These are phyloP conservation scores for Rubia peregrina DNA, from an alignment of 305 asterid genomes.

Conservation along the genomic window DNA sequence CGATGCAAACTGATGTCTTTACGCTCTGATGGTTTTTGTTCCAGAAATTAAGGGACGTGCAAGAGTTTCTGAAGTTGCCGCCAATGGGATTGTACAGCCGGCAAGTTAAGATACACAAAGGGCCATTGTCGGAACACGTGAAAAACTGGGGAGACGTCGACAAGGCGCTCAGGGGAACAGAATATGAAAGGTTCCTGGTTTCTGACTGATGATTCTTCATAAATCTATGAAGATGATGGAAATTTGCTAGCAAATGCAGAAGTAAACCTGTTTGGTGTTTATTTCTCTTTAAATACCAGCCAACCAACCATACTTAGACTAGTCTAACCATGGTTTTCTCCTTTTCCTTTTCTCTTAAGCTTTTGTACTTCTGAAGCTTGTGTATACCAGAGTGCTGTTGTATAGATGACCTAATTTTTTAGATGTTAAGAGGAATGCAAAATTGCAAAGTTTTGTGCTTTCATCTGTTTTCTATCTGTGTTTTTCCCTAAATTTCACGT, in stretches of 20 bases:
- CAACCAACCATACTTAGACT: constrained; percentile 8
- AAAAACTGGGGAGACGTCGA: constrained; percentile 68
- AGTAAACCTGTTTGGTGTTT: constrained; percentile 17
- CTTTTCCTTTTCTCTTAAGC: background rate
- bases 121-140: constrained; percentile 52
- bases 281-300: constrained; percentile 16
- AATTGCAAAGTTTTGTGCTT: background rate
- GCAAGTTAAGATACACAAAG: constrained; percentile 87
- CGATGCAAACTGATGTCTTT: background rate
- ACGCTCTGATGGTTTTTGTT: constrained; percentile 2
- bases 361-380: background rate
- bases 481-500: background rate
- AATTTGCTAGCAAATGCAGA: constrained; percentile 14
- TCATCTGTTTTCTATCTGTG: background rate
- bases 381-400: background rate
- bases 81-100: constrained; percentile 49
- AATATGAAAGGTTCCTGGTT: constrained; percentile 51
- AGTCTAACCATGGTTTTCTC: background rate
- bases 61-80: constrained; percentile 58
- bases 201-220: constrained; percentile 37
- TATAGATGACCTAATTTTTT: background rate
- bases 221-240: constrained; percentile 23
- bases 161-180: constrained; percentile 54
- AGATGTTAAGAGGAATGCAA: background rate
- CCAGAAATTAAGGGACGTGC: constrained; percentile 63